Conservation (phyloP, 176 grass and related monocot genomes). For the Rhipidocladum racemiflorum region DNA sequence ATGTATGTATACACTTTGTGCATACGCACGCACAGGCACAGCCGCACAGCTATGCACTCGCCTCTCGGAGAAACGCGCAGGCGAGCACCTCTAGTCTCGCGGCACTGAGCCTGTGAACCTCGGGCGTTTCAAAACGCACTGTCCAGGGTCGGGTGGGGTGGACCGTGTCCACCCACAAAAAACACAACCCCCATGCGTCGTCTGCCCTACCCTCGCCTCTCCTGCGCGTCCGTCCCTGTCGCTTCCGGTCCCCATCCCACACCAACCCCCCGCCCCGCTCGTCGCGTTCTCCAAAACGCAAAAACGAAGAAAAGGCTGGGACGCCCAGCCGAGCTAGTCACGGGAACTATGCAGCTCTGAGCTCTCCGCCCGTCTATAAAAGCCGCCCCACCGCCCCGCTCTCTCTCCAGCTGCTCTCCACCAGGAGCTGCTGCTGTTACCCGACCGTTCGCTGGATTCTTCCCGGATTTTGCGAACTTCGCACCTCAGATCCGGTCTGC, state of each 20-base stretch:
- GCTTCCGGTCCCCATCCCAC: slow-evolving; percentile 31
- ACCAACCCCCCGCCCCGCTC: slow-evolving; percentile 32
- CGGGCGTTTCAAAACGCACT: too few species aligned
- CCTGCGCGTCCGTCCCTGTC: background rate
- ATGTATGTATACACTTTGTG: too few species aligned
- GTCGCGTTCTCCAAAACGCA: background rate
- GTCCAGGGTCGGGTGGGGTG: too few species aligned
- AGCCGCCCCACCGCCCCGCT: background rate
- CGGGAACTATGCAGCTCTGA: background rate
- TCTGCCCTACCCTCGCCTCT: background rate
- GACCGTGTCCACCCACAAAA: background rate
- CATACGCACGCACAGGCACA: too few species aligned
- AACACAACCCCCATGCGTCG: too few species aligned
- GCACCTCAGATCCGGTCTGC: slow-evolving; percentile 12
- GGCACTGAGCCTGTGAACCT: too few species aligned
- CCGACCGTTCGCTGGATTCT: background rate
- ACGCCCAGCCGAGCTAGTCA: background rate
- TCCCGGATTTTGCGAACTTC: background rate
- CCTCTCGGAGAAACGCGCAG: too few species aligned
- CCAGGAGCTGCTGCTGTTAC: slow-evolving; percentile 27
- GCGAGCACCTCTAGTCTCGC: too few species aligned
- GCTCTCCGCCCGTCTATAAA: slow-evolving; percentile 31
- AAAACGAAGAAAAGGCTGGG: background rate
- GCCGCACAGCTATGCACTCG: too few species aligned
- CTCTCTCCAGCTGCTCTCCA: slow-evolving; percentile 48